phyloP scores from a whole-genome alignment of 2,329 filamentous ascomycete species.

The Tolypocladium ovalisporum region DNA sequence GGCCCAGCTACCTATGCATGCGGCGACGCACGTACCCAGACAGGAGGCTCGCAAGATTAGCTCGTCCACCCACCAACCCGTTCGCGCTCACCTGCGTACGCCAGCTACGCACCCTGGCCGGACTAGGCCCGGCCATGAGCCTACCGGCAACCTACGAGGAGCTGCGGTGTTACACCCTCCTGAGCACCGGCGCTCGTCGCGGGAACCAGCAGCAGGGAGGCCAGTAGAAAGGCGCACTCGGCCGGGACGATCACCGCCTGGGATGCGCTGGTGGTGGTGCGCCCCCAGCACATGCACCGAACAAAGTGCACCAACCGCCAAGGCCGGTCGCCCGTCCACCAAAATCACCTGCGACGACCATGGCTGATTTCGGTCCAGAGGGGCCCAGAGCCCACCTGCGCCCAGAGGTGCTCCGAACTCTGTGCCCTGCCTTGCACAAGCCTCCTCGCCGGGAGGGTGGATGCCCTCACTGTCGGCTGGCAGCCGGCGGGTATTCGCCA shows the following conservation, averaged over 20 bases:
- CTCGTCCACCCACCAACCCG: background rate
- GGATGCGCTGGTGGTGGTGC: background rate
- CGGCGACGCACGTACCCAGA: background rate
- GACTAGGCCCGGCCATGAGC: background rate
- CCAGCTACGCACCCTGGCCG: background rate
- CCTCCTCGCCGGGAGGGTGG: background rate
- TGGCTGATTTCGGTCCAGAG: background rate
- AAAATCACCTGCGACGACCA: background rate
- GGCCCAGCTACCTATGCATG: background rate
- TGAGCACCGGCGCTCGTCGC: background rate
- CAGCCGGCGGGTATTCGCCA: background rate
- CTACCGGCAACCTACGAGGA: background rate
- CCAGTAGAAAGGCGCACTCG: background rate
- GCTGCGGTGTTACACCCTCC: background rate
- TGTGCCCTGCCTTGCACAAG: background rate
- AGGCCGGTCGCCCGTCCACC: background rate
- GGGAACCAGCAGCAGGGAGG: background rate
- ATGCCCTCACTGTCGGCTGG: background rate
- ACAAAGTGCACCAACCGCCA: background rate
- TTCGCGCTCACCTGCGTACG: background rate
- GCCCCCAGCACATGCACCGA: background rate
- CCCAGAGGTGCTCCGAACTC: background rate
- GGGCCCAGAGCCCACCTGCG: background rate
- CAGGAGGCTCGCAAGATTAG: background rate
- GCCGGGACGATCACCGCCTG: background rate